phyloP scores from a whole-genome alignment of 1,284 basidiomycete species.

The Sparassis latifolia region DNA sequence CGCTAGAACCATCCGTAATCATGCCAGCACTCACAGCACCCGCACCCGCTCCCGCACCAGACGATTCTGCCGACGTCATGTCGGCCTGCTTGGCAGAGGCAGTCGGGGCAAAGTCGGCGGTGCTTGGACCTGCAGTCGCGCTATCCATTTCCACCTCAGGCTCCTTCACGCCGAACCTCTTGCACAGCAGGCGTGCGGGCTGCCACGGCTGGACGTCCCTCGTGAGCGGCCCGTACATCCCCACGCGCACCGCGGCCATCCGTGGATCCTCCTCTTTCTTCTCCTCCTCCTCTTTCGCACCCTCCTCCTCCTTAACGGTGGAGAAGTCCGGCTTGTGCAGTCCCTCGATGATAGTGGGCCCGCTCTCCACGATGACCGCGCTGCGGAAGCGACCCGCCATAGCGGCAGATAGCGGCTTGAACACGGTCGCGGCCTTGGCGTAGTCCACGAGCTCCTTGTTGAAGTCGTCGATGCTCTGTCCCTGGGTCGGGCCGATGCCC shows the following conservation, averaged over 20 bases:
- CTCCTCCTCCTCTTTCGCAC: slow-evolving; percentile 31
- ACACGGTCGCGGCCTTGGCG: slow-evolving; percentile 80
- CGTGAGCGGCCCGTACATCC: slow-evolving; percentile 86
- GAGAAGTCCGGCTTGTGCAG: slow-evolving; percentile 57
- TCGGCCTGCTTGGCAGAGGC: slow-evolving; percentile 12
- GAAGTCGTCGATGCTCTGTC: slow-evolving; percentile 62
- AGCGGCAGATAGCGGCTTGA: slow-evolving; percentile 86
- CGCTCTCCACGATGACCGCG: slow-evolving; percentile 56
- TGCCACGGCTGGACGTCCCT: slow-evolving; percentile 71
- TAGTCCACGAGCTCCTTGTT: slow-evolving; percentile 85
- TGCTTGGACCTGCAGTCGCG: slow-evolving; percentile 12
- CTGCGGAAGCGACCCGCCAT: slow-evolving; percentile 93
- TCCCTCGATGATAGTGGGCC: slow-evolving; percentile 66
- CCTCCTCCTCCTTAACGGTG: slow-evolving; percentile 29
- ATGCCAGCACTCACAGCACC: slow-evolving; percentile 14
- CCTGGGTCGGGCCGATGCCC: slow-evolving; percentile 36
- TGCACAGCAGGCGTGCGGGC: slow-evolving; percentile 81
- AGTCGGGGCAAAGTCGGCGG: slow-evolving; percentile 13
- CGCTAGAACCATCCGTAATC: slow-evolving; percentile 16
- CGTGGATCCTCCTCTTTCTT: slow-evolving; percentile 61
- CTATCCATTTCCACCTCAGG: slow-evolving; percentile 41
- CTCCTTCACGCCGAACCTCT: slow-evolving; percentile 90
- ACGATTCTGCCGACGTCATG: slow-evolving; percentile 8
- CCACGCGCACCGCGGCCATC: slow-evolving; percentile 74
- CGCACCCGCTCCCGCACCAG: slow-evolving; percentile 11